Evolutionary conservation across 2,329 filamentous ascomycete genomes (phyloP).

Genomic region (Metarhizium humberi): DNA sequence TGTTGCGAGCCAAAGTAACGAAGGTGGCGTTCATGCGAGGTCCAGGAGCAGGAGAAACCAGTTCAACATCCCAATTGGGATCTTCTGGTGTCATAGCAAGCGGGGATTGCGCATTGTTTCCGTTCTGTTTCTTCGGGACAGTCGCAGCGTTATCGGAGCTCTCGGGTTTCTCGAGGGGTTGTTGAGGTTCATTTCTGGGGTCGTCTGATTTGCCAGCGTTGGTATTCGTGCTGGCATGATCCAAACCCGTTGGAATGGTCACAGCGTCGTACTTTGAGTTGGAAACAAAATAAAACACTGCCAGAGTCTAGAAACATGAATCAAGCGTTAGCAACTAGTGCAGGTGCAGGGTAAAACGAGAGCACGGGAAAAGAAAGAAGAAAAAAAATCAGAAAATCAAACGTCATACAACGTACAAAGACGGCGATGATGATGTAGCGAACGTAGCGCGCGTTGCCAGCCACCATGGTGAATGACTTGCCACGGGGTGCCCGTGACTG

Average conservation of each 20-base stretch:
- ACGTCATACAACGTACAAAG: slow-evolving; percentile 53
- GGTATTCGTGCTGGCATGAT: neutral
- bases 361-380: neutral
- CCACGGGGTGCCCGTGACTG: neutral
- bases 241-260: slow-evolving; percentile 9
- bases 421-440: slow-evolving; percentile 73
- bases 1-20: slow-evolving; percentile 88
- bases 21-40: slow-evolving; percentile 94
- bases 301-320: slow-evolving; percentile 42
- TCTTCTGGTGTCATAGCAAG: slow-evolving; percentile 44
- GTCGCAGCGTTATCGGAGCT: slow-evolving; percentile 15
- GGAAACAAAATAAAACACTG: slow-evolving; percentile 76
- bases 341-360: neutral
- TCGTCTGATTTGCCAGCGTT: neutral
- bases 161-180: slow-evolving; percentile 10
- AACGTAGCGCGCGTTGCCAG: slow-evolving; percentile 64
- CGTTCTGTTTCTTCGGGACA: slow-evolving; percentile 14
- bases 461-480: slow-evolving; percentile 41
- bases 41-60: slow-evolving; percentile 46
- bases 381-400: neutral
- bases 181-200: neutral
- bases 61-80: slow-evolving; percentile 41
- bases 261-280: slow-evolving; percentile 39
- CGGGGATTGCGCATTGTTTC: slow-evolving; percentile 25
- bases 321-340: neutral